A percentile compares a stretch with the other conserved stretches of the same genome.
These are phyloP conservation scores for Lipomyces starkeyi DNA, from an alignment of 805 yeast species.

Conservation along the genomic window DNA sequence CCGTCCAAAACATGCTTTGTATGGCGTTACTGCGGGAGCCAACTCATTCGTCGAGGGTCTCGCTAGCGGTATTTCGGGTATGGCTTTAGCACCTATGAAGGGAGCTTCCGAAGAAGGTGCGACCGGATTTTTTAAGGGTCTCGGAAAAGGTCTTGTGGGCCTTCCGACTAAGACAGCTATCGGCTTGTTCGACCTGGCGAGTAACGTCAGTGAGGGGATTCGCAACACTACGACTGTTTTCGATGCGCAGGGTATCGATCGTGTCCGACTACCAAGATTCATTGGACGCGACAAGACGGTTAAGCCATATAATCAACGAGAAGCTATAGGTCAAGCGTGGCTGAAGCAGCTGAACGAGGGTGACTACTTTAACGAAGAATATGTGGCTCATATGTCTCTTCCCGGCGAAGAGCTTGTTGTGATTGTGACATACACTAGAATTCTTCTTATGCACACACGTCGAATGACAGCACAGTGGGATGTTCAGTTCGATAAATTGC, in stretches of 20 bases:
- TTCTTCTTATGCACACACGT: conserved; percentile 70
- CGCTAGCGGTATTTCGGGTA: conserved; percentile 85
- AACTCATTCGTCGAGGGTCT: conserved; percentile 85
- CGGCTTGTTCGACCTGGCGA: conserved; percentile 91
- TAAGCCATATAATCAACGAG: conserved; percentile 76
- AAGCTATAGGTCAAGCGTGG: conserved; percentile 95
- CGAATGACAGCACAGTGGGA: conserved; percentile 72
- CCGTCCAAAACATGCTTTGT: conserved; percentile 81
- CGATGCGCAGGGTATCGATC: conserved; percentile 76
- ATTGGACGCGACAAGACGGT: conserved; percentile 73
- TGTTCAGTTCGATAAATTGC: conserved; percentile 65
- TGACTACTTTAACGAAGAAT: conserved; percentile 67
- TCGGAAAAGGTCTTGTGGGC: conserved; percentile 94
- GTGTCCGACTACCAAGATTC: conserved; percentile 81
- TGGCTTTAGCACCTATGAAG: conserved; percentile 87
- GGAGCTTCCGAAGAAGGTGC: conserved; percentile 93
- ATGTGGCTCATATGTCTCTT: conserved; percentile 82
- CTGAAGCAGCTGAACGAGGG: conserved; percentile 85
- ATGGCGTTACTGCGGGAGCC: conserved; percentile 86
- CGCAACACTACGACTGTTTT: conserved; percentile 89
- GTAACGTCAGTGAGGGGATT: conserved; percentile 91
- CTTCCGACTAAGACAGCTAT: conserved; percentile 96
- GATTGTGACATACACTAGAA: conserved; percentile 72
- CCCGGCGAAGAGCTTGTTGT: conserved; percentile 82
- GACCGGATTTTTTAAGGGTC: conserved; percentile 87